A percentile compares a stretch with the other conserved stretches of the same genome.
Conservation (phyloP, 306 rosid species). For the Biancaea sappan region DNA sequence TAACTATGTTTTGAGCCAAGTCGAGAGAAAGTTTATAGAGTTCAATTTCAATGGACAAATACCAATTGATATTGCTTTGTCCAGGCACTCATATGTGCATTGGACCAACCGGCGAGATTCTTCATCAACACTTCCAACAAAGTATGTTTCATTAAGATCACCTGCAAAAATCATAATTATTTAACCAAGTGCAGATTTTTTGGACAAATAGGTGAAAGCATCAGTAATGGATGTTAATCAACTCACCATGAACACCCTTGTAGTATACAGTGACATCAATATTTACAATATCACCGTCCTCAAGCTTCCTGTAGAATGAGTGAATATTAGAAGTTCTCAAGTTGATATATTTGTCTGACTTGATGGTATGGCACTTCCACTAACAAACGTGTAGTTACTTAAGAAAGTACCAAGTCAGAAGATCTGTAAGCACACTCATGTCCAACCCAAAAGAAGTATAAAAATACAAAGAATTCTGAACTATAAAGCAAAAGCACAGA, state of each 20-base stretch:
- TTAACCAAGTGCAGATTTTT: background rate
- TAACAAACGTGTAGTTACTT: slow-evolving; percentile 3
- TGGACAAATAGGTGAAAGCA: background rate
- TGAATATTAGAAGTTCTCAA: slow-evolving; percentile 15
- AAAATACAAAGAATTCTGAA: no score
- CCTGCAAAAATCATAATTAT: slow-evolving; percentile 48
- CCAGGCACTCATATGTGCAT: slow-evolving; percentile 90
- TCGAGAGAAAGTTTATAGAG: background rate
- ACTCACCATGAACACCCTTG: slow-evolving; percentile 89
- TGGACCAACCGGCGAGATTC: slow-evolving; percentile 75
- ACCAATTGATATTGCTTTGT: slow-evolving; percentile 94
- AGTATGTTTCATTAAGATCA: slow-evolving; percentile 96
- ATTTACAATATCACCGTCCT: slow-evolving; percentile 94
- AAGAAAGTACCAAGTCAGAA: background rate
- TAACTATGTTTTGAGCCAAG: background rate
- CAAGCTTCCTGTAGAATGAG: slow-evolving; percentile 73
- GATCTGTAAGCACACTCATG: slow-evolving; percentile 7
- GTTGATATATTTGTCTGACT: slow-evolving; percentile 8
- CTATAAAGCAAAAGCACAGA: background rate
- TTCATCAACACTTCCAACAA: slow-evolving; percentile 93
- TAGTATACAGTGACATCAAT: slow-evolving; percentile 85
- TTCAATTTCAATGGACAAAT: slow-evolving; percentile 35
- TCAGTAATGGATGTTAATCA: background rate
- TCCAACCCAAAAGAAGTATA: no score
- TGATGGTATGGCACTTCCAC: slow-evolving; percentile 7